Base-by-base conservation (phyloP, 805 yeast species). In the Kazachstania kunashirensis region DNA sequence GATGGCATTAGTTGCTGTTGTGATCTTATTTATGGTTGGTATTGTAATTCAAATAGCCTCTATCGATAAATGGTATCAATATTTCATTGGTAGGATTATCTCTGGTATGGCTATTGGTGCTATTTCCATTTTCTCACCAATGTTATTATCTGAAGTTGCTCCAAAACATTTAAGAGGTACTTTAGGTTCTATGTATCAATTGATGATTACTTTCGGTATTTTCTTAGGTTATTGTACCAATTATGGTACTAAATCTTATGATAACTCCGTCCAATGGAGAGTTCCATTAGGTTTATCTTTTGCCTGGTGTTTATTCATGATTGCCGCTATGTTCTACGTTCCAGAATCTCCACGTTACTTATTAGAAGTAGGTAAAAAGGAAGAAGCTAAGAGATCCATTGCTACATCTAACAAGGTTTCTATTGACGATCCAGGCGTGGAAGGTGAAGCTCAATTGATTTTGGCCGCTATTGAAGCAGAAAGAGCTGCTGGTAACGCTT, bases 61-160 rank as follows among this genome's bases (percentile, higher is more conserved):
- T 12, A 46, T 44, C 15, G 39, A 55, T 28, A 57, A 62, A 23
- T 78, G 84, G 84, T 70, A 67, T 49, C 84, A 77, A 56, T 67
- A 71, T 48, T 67, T 74, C 45, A 62, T 76, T 47, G 84, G 84
- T 33, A 67, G 85, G 62, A 67, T 70, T 71, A 63, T 82, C 45
- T 72, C 82, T 21, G 94, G 94, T 38, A 75, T 46, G 73, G 82
- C 82, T 38, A 83, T 84, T 41, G 94, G 94, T 46, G 73, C 75
- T 40, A 68, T 82, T 25, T 75, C 88, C 24, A 84, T 85, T 29
- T 66, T 79, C 40, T 82, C 80, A 24, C 88, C 92, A 31, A 62
- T 84, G 57, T 73, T 77, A 57, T 75, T 78, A 49, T 68, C 79
- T 29, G 63, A 30, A 21, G 33, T 30, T 21, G 24, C 84, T 39